These are phyloP conservation scores for Sclerotinia borealis DNA, from an alignment of 2,329 filamentous ascomycete species.

Conservation along the genomic window DNA sequence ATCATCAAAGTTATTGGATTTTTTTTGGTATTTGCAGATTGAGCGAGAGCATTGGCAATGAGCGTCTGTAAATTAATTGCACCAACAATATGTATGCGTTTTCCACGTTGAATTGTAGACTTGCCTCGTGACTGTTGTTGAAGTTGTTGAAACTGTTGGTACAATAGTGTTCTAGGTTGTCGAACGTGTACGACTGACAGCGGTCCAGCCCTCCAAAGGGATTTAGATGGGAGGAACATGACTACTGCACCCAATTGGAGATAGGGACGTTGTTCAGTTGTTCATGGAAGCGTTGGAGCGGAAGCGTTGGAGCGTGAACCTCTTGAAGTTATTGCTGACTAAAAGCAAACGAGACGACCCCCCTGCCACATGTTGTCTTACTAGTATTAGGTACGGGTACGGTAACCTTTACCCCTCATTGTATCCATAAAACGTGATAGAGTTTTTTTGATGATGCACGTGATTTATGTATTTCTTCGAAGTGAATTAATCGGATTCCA, in stretches of 20 bases:
- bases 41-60: background rate
- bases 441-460: no score
- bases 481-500: no score
- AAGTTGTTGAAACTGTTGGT: background rate
- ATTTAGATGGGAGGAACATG: background rate
- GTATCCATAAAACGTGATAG: background rate
- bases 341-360: background rate
- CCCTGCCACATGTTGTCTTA: no score
- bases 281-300: background rate
- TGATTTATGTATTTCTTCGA: no score
- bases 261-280: background rate
- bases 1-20: slow-evolving; percentile 2
- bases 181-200: background rate
- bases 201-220: background rate
- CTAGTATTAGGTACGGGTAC: background rate
- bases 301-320: background rate
- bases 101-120: background rate
- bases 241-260: background rate
- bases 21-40: background rate
- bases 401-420: background rate
- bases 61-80: background rate
- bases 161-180: background rate
- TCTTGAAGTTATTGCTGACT: background rate
- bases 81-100: background rate
- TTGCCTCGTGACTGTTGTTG: background rate